Conservation (phyloP, 768 basidiomycete species). For the Hypsizygus marmoreus region DNA sequence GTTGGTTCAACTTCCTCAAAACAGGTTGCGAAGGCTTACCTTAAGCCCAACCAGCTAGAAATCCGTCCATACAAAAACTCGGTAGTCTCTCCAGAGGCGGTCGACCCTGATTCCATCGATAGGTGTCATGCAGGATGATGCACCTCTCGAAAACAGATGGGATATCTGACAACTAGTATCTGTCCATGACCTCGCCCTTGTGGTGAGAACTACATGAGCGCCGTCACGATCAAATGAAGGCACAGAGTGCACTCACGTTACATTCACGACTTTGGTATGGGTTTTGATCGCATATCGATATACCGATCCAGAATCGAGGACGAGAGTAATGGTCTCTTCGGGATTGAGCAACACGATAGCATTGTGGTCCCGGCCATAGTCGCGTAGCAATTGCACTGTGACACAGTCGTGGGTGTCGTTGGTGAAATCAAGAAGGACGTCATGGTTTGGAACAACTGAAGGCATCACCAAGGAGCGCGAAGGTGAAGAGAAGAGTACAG, state of each 20-base stretch:
- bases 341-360: slow-evolving; percentile 61
- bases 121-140: slow-evolving; percentile 32
- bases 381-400: slow-evolving; percentile 62
- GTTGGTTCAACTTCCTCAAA: no score
- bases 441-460: slow-evolving; percentile 57
- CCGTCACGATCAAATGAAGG: not conserved
- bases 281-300: slow-evolving; percentile 73
- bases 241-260: slow-evolving; percentile 53
- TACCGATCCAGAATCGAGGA: slow-evolving; percentile 67
- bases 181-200: slow-evolving; percentile 66
- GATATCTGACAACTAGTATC: slow-evolving; percentile 64
- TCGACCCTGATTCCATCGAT: slow-evolving; percentile 63
- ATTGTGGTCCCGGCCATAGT: slow-evolving; percentile 60
- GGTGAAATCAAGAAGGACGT: slow-evolving; percentile 66
- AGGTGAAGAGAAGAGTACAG: slow-evolving; percentile 4
- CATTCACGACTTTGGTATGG: slow-evolving; percentile 63
- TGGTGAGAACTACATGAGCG: not conserved
- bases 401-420: slow-evolving; percentile 69
- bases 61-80: slow-evolving; percentile 64
- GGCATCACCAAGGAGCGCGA: slow-evolving; percentile 48
- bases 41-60: slow-evolving; percentile 22
- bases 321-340: slow-evolving; percentile 62
- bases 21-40: no score
- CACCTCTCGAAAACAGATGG: slow-evolving; percentile 51
- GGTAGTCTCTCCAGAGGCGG: slow-evolving; percentile 66